Conservation (phyloP, 768 basidiomycete species). For the Paxillus ammoniavirescens region DNA sequence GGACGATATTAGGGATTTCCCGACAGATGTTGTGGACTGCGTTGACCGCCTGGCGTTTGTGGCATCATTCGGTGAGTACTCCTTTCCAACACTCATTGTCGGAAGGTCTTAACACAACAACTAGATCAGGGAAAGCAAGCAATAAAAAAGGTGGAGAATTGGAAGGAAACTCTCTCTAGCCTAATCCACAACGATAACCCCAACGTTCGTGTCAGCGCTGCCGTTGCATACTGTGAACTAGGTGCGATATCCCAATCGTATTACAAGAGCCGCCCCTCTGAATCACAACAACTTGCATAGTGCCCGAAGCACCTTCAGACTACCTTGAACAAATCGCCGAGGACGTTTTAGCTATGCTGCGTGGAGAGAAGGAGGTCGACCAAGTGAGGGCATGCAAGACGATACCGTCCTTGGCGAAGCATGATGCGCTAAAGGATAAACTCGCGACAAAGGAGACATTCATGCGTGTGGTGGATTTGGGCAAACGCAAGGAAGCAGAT, state of each 20-base stretch:
- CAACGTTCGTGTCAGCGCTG: conserved; percentile 4
- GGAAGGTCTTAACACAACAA: neutral
- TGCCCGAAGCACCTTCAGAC: neutral
- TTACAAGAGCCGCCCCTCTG: neutral
- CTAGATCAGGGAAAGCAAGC: conserved; percentile 3
- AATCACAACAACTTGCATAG: neutral
- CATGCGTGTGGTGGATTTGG: conserved; percentile 4
- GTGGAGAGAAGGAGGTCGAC: neutral
- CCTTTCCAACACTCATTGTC: too few species aligned
- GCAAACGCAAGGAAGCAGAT: neutral
- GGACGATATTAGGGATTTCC: neutral
- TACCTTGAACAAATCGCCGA: neutral
- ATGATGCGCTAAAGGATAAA: neutral
- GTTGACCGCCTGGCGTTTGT: conserved; percentile 10
- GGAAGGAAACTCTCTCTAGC: neutral
- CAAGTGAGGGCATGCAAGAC: conserved; percentile 6
- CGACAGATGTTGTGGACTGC: neutral
- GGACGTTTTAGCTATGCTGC: conserved; percentile 1
- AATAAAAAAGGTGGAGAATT: neutral
- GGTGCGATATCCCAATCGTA: neutral
- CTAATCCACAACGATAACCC: neutral
- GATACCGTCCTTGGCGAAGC: conserved; percentile 3
- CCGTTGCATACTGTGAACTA: conserved; percentile 3
- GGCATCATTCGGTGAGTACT: conserved; percentile 5
- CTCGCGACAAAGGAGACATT: conserved; percentile 1